phyloP scores from a whole-genome alignment of 352 stramenopile genomes.

The Saprolegnia diclina region DNA sequence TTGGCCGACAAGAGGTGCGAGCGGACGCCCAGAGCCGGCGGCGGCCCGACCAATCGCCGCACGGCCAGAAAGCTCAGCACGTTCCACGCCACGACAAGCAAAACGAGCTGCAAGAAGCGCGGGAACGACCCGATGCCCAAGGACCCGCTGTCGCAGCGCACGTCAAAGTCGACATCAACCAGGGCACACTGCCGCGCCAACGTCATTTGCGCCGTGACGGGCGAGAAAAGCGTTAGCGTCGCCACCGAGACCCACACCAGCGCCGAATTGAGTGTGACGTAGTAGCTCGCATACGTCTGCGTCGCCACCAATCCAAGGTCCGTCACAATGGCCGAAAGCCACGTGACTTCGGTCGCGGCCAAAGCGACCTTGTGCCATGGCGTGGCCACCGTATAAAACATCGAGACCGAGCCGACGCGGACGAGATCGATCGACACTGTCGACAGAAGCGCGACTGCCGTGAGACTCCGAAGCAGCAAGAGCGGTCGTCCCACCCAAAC shows the following conservation, averaged over 20 bases:
- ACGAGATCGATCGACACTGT: background rate
- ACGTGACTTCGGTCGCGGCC: constrained; percentile 11
- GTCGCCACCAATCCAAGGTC: background rate
- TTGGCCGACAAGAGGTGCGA: constrained; percentile 4
- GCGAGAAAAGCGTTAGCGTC: background rate
- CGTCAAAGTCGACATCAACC: background rate
- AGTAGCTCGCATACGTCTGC: constrained; percentile 12
- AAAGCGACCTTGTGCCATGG: constrained; percentile 14
- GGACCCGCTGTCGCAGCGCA: background rate
- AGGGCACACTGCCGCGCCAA: background rate
- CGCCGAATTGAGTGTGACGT: constrained; percentile 7
- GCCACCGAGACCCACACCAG: constrained; percentile 8
- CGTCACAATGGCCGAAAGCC: background rate
- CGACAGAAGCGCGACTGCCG: constrained; percentile 4
- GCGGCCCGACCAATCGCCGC: background rate
- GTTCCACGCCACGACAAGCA: background rate
- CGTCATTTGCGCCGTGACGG: background rate
- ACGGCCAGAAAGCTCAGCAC: background rate
- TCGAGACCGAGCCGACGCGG: background rate
- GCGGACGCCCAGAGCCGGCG: background rate
- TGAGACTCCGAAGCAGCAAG: constrained; percentile 8
- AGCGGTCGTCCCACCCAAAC: constrained; percentile 14
- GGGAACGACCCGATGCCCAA: background rate
- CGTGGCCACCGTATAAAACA: background rate
- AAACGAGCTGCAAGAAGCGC: background rate